These are phyloP conservation scores for Microbotryomycetes sp. DNA, from an alignment of 1,284 basidiomycete genomes.

Conservation along the genomic window DNA sequence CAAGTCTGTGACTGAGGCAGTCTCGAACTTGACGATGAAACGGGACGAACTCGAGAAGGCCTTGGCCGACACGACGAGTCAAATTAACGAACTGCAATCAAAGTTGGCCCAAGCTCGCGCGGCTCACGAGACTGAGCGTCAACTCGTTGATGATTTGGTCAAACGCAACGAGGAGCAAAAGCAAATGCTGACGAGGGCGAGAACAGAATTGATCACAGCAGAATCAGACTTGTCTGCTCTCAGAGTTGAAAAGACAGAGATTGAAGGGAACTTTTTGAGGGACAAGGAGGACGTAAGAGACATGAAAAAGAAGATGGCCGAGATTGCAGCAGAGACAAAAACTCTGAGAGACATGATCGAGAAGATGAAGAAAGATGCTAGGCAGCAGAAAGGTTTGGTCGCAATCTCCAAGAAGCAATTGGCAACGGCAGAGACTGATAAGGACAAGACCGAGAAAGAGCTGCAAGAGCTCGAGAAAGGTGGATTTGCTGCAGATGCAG, in stretches of 20 bases:
- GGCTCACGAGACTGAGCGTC: constrained; percentile 77
- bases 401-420: constrained; percentile 95
- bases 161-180: constrained; percentile 65
- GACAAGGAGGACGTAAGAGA: constrained; percentile 93
- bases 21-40: constrained; percentile 38
- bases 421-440: constrained; percentile 70
- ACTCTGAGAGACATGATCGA: constrained; percentile 68
- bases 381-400: constrained; percentile 89
- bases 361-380: constrained; percentile 83
- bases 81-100: constrained; percentile 43
- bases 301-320: constrained; percentile 73
- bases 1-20: constrained; percentile 58
- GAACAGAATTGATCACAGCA: constrained; percentile 74
- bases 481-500: neutral
- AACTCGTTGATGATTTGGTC: constrained; percentile 62
- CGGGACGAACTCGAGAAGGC: constrained; percentile 41
- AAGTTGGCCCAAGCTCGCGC: constrained; percentile 47
- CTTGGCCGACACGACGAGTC: constrained; percentile 56
- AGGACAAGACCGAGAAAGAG: constrained; percentile 63
- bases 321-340: constrained; percentile 67
- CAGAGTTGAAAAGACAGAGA: constrained; percentile 81
- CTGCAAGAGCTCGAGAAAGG: constrained; percentile 13
- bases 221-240: constrained; percentile 89
- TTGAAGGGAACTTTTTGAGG: constrained; percentile 76
- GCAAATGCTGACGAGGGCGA: constrained; percentile 64